Conservation (phyloP, 2,329 filamentous ascomycete species). For the Tolypocladium endophyticum region DNA sequence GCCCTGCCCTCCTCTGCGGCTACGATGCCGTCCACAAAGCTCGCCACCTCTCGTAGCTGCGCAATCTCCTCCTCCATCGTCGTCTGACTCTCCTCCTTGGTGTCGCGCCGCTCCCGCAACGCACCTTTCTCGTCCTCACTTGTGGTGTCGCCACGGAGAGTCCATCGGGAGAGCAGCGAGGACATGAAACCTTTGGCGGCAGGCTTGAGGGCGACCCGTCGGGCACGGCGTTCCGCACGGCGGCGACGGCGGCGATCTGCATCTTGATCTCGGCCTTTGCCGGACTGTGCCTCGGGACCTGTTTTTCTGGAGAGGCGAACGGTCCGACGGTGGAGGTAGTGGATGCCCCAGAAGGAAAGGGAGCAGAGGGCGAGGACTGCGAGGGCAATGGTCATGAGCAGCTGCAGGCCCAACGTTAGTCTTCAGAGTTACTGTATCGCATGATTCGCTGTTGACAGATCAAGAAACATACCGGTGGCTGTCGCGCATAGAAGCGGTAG, state of each 20-base stretch:
- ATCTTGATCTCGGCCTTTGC: too few relatives aligned
- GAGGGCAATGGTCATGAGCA: constrained; percentile 13
- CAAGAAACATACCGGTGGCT: constrained; percentile 1
- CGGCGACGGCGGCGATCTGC: constrained; percentile 10
- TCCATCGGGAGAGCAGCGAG: constrained; percentile 17
- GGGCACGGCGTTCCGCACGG: constrained; percentile 14
- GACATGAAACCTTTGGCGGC: constrained; percentile 8
- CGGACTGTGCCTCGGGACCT: neutral
- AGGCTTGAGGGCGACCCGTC: constrained; percentile 13
- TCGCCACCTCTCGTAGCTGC: constrained; percentile 33
- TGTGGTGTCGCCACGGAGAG: neutral
- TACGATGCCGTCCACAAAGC: constrained; percentile 34
- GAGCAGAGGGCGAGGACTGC: constrained; percentile 12
- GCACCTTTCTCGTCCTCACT: neutral
- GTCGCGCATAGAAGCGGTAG: neutral
- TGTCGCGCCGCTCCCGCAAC: neutral
- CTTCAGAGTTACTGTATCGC: neutral
- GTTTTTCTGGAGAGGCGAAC: constrained; percentile 5
- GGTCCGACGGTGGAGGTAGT: constrained; percentile 12
- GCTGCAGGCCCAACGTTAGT: neutral
- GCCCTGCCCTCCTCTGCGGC: constrained; percentile 28
- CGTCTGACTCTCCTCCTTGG: constrained; percentile 1
- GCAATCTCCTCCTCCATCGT: constrained; percentile 38
- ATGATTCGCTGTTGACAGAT: neutral
- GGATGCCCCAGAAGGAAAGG: constrained; percentile 13